These are phyloP conservation scores for Drosera spatulata DNA, from an alignment of 179 eudicot genomes.

Conservation along the genomic window DNA sequence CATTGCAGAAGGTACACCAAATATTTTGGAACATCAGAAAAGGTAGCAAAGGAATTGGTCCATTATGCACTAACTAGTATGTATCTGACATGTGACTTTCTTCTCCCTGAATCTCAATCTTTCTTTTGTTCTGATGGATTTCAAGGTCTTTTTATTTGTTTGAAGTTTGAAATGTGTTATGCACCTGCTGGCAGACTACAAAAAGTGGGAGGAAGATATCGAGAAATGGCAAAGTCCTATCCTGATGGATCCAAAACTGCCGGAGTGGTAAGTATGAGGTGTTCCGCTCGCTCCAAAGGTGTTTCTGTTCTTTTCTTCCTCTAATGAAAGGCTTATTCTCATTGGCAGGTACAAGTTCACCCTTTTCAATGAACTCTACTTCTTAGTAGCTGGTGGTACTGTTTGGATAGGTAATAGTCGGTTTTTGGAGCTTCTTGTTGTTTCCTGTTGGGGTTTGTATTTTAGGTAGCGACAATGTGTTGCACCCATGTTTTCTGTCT, in stretches of 20 bases:
- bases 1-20: constrained; percentile 74
- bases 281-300: background rate
- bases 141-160: background rate
- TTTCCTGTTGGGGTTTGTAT: background rate
- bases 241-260: constrained; percentile 72
- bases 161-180: constrained; percentile 6
- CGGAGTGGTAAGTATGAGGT: constrained; percentile 60
- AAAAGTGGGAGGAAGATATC: constrained; percentile 95
- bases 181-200: constrained; percentile 53
- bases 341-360: constrained; percentile 68
- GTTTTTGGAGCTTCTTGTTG: constrained; percentile 1
- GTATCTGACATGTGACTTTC: background rate
- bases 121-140: background rate
- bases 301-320: background rate
- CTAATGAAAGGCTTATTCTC: constrained; percentile 4
- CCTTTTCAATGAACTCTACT: constrained; percentile 95
- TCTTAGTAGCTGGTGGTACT: constrained; percentile 91
- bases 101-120: constrained; percentile 67
- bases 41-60: constrained; percentile 63
- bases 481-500: constrained; percentile 1
- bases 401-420: constrained; percentile 76
- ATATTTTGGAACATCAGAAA: constrained; percentile 62
- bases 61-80: constrained; percentile 59
- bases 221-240: constrained; percentile 97
- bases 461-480: constrained; percentile 45